phyloP scores from a whole-genome alignment of 306 rosid species.

The Aeschynomene evenia region DNA sequence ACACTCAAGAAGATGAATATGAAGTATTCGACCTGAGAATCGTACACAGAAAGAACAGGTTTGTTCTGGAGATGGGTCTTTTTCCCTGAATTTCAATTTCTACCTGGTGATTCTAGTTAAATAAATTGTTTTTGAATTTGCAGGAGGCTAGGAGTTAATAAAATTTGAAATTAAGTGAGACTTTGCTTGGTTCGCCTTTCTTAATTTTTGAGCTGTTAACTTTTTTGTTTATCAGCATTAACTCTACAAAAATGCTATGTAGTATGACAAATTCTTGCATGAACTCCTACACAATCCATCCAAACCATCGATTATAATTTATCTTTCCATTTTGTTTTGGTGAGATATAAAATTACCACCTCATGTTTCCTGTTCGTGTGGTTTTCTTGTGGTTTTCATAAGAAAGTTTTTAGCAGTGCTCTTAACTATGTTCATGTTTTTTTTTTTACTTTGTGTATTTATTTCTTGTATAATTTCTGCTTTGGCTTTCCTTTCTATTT shows the following conservation, averaged over 20 bases:
- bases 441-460: conserved; percentile 2
- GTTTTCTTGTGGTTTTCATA: too few species aligned
- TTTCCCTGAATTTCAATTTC: conserved; percentile 24
- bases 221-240: neutral
- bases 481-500: neutral
- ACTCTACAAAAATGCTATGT: neutral
- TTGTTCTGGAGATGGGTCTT: conserved; percentile 23
- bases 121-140: conserved; percentile 14
- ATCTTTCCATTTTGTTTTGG: too few species aligned
- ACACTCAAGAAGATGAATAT: conserved; percentile 54
- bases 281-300: too few species aligned
- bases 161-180: conserved; percentile 1
- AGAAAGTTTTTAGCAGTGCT: too few species aligned
- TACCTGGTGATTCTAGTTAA: conserved; percentile 5
- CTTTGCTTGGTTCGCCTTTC: conserved; percentile 7
- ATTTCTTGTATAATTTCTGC: conserved; percentile 14
- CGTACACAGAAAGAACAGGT: conserved; percentile 97
- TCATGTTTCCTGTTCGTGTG: too few species aligned
- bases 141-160: neutral
- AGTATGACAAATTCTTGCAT: too few species aligned
- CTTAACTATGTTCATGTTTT: conserved; percentile 15
- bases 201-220: neutral
- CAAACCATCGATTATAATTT: too few species aligned
- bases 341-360: too few species aligned
- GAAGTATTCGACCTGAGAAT: conserved; percentile 88